These are phyloP conservation scores for Coemansia asiatica DNA, from an alignment of 192 early-diverging fungal species.

Conservation along the genomic window DNA sequence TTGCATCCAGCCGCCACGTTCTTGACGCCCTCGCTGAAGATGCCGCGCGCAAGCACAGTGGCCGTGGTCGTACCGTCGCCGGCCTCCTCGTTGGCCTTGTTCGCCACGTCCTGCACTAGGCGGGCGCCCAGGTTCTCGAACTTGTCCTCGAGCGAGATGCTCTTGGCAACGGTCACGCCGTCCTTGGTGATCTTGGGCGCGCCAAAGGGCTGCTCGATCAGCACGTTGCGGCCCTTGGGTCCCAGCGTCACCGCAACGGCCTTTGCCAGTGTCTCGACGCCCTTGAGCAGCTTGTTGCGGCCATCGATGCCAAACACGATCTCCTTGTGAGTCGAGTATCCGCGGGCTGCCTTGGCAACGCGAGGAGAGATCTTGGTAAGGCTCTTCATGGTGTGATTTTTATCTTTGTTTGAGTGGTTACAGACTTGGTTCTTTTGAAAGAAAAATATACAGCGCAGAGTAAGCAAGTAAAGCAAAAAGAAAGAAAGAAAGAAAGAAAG, in stretches of 20 bases:
- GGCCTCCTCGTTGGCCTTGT: slow-evolving; percentile 99
- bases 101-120: slow-evolving; percentile 98
- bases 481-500: no score
- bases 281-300: slow-evolving; percentile 85
- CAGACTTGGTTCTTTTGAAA: slow-evolving; percentile 1
- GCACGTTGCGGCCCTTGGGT: slow-evolving; percentile 98
- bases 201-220: slow-evolving; percentile 98
- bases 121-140: slow-evolving; percentile 99
- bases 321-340: slow-evolving; percentile 94
- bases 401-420: not conserved
- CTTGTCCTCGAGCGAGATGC: slow-evolving; percentile 94
- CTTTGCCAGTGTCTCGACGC: slow-evolving; percentile 96
- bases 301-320: slow-evolving; percentile 96
- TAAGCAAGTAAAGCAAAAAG: slow-evolving; percentile 7
- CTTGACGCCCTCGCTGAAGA: slow-evolving; percentile 99
- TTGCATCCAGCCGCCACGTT: slow-evolving; percentile 99
- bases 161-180: slow-evolving; percentile 99
- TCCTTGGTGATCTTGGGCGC: slow-evolving; percentile 99
- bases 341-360: slow-evolving; percentile 46
- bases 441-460: not conserved
- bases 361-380: slow-evolving; percentile 51
- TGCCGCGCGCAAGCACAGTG: slow-evolving; percentile 96
- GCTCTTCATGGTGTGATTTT: slow-evolving; percentile 23
- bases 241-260: slow-evolving; percentile 99
- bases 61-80: slow-evolving; percentile 99